These are phyloP conservation scores for Blumeriella jaapii DNA, from an alignment of 2,329 filamentous ascomycete species.

Conservation along the genomic window DNA sequence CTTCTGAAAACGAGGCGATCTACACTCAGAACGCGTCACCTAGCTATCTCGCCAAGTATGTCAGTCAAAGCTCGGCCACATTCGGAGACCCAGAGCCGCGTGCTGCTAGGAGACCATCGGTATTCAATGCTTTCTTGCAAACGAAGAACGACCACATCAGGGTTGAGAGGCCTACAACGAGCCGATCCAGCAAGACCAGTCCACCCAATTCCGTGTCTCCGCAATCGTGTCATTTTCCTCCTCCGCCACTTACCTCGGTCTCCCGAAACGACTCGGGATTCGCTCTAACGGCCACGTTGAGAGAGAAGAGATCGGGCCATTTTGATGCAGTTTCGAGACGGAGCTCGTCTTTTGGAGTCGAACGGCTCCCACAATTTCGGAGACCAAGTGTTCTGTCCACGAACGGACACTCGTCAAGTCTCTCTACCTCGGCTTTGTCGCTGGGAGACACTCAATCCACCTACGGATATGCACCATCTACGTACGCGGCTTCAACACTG, in stretches of 20 bases:
- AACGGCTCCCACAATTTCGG: constrained; percentile 54
- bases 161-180: constrained; percentile 67
- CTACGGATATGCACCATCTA: constrained; percentile 64
- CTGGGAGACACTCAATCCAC: constrained; percentile 28
- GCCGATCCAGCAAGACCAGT: constrained; percentile 50
- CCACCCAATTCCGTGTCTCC: constrained; percentile 61
- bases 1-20: constrained; percentile 71
- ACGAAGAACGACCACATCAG: constrained; percentile 56
- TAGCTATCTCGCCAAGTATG: constrained; percentile 73
- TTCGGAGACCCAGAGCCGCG: constrained; percentile 54
- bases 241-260: constrained; percentile 63
- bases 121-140: constrained; percentile 87
- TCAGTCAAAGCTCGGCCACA: constrained; percentile 76
- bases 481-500: constrained; percentile 76
- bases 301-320: constrained; percentile 89
- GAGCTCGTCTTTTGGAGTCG: constrained; percentile 85
- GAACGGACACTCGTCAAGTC: constrained; percentile 49
- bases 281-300: constrained; percentile 70
- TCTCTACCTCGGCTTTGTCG: constrained; percentile 53
- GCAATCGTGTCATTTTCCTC: constrained; percentile 65
- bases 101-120: constrained; percentile 43
- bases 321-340: constrained; percentile 67
- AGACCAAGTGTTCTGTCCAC: constrained; percentile 66
- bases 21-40: constrained; percentile 62
- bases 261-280: constrained; percentile 89